phyloP scores from a whole-genome alignment of 306 rosid species.

The Cucurbita pepo region DNA sequence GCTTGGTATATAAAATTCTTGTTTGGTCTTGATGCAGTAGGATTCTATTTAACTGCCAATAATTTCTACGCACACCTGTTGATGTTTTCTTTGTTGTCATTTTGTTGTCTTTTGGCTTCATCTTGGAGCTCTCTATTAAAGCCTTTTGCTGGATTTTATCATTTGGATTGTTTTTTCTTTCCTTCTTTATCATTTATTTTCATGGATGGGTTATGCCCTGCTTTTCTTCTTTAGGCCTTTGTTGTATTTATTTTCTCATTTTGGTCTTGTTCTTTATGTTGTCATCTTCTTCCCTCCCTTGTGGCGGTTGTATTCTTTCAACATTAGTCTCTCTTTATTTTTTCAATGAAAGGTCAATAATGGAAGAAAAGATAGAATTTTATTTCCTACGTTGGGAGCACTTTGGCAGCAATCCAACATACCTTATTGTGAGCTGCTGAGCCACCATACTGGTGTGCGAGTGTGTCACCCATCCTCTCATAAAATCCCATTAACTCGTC shows the following conservation, averaged over 20 bases:
- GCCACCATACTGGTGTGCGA: conserved; percentile 92
- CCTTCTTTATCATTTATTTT: no score
- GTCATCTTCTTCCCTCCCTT: no score
- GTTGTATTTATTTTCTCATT: no score
- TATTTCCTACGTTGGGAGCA: neutral
- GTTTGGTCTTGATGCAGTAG: neutral
- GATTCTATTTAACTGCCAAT: neutral
- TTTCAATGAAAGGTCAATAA: neutral
- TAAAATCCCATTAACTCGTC: conserved; percentile 63
- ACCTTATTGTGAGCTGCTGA: conserved; percentile 99
- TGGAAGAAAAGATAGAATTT: neutral
- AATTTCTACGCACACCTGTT: neutral
- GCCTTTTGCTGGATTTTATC: no score
- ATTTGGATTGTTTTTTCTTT: no score
- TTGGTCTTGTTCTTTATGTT: no score
- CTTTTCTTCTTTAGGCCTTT: no score
- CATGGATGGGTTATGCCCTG: no score
- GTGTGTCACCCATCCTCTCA: conserved; percentile 93
- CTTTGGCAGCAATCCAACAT: neutral
- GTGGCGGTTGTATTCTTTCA: no score
- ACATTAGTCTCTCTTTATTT: no score
- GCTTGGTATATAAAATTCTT: neutral
- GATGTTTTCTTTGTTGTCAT: neutral
- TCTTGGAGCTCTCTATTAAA: no score
- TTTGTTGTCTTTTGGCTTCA: no score